phyloP scores from a whole-genome alignment of 78 protist genomes.

The Chrysochromulina tobinii region DNA sequence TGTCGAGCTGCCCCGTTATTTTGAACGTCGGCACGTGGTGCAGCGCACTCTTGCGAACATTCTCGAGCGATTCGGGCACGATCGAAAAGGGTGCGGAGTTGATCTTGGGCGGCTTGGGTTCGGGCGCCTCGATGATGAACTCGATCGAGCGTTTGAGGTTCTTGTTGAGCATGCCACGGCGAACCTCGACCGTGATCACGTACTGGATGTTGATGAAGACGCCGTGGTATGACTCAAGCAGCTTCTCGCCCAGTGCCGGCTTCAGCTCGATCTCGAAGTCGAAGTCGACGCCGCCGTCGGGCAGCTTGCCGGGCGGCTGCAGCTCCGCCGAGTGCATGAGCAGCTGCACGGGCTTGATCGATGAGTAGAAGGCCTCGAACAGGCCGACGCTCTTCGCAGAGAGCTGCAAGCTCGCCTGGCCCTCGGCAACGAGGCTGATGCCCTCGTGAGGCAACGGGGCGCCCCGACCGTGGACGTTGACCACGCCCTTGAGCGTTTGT shows the following conservation, averaged over 20 bases:
- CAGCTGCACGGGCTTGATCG: background rate
- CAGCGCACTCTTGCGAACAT: background rate
- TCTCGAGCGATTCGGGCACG: constrained; percentile 22
- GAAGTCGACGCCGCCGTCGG: constrained; percentile 20
- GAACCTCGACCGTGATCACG: constrained; percentile 23
- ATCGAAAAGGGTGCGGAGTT: background rate
- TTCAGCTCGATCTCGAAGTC: constrained; percentile 28
- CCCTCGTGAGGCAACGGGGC: background rate
- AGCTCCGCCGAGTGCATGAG: background rate
- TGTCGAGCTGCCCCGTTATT: constrained; percentile 8
- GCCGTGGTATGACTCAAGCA: constrained; percentile 49
- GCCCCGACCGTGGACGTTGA: too few species aligned
- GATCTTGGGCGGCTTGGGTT: background rate
- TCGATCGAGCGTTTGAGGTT: background rate
- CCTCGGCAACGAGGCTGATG: background rate
- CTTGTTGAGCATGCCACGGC: background rate
- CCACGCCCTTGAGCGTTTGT: too few species aligned
- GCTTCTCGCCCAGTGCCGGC: background rate
- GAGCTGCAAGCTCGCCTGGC: background rate
- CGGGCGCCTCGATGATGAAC: background rate
- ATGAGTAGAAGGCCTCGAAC: background rate
- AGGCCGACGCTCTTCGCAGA: background rate
- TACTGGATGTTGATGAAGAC: constrained; percentile 34
- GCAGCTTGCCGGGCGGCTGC: constrained; percentile 5
- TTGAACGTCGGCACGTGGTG: background rate